Evolutionary conservation across 257 asterid genomes (phyloP), one percentile per base, ranked within the genome.

Genomic region (Nyctanthes arbortristis): DNA sequence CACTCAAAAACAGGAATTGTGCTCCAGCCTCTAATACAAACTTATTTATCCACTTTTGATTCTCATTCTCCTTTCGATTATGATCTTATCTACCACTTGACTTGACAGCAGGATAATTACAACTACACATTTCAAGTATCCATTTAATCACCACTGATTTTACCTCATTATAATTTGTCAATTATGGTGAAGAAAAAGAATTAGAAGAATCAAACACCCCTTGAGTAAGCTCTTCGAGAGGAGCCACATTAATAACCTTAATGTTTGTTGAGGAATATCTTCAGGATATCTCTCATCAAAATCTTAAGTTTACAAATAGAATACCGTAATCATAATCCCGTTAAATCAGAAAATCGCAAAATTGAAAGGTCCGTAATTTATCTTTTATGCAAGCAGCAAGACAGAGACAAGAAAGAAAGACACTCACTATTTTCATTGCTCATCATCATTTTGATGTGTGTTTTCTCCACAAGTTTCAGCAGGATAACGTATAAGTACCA

Each of bases 391-490:
- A 59, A 77, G 54, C 63, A 76, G 68, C 73, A 47, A 70, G 49
- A 58, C 25, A 40, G 60, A 69, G 57, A 52, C 31, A 57, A 63
- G n/a, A 36, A 61, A 39, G 59, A 52, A 14, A 45, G 67, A 78
- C 63, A 80, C 96, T 91, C 82, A 94, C 99, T 66, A 63, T 81
- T 79, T 66, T 88, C 95, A 70, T 70, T 74, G 85, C 85, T 73
- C 56, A 87, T 73, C 93, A 84, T 84, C 82, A 74, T 71, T 77
- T 80, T 91, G 78, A 77, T 79, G 75, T 91, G 97, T 20, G 96
- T 87, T 85, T 89, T 93, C 87, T 94, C 99, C 16, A 96, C 96
- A 84, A 91, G 97, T 79, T 89, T 91, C 88, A 88, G 81, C 87
- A 91, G 86, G 81, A 89, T 73, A 68, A 86, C 78, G 79, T 94